Evolutionary conservation across 768 basidiomycete species (phyloP), one percentile per base, ranked within the genome.

Genomic region (Lactarius vividus): DNA sequence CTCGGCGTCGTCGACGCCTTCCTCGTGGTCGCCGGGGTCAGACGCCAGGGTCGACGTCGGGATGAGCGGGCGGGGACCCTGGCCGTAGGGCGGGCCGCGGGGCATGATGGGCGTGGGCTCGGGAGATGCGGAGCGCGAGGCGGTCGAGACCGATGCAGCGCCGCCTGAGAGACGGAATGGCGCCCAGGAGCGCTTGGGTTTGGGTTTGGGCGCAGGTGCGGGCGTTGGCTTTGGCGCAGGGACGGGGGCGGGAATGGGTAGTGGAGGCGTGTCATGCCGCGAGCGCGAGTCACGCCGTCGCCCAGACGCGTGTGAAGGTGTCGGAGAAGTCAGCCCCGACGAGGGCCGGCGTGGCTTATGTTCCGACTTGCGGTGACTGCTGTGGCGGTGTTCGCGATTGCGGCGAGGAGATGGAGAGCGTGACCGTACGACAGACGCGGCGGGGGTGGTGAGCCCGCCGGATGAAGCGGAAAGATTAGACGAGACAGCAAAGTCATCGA

Each of bases 401-500:
- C 28, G 56, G n/a, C 18, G 53, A 49, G 46, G 67, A 18, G 69
- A 62, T 18, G 57, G 61, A 9, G 59, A 66, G 7, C 64, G 67
- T 9, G 69, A 67, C 39, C 23, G 40, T 3, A 10, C 63, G 23
- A 39, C 39, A n/a, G 69, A 70, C 1, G 66, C 39, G 23, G 42
- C 59, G 2, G 67, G 69, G 0, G 69, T 70, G 44, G 67, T 70
- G 18, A 70, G 67, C 42, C 69, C 57, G 46, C 67, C 67, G 1
- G 68, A 69, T 18, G 63, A 53, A 20, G 29, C 56, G 10, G 69
- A 70, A n/a, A 70, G 8, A 35, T 61, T 52, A 0, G 70, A 69
- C 1, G 68, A 69, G 37, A 70, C 35, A 11, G 64, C 68, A 55
- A 70, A 46, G 55, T 70, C 64, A 4, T 70, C 70, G 26, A 60